These are phyloP conservation scores for Zea luxurians DNA, from an alignment of 176 grass and related monocot species.

Conservation along the genomic window DNA sequence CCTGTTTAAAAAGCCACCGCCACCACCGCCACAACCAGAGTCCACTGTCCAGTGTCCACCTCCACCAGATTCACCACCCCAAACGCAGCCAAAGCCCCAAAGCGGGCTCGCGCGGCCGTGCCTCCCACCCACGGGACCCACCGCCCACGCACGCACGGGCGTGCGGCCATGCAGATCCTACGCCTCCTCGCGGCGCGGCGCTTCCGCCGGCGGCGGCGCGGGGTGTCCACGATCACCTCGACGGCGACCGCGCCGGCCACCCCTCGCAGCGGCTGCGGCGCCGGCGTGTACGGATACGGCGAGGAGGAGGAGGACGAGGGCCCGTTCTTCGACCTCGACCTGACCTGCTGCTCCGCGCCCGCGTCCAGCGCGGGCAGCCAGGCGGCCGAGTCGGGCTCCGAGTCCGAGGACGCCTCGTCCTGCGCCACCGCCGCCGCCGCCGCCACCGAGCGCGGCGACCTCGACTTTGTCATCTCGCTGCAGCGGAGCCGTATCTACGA, in stretches of 20 bases:
- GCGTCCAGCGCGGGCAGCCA: conserved; percentile 42
- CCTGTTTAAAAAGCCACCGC: too few relatives aligned
- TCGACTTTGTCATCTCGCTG: conserved; percentile 52
- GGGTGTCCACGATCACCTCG: conserved; percentile 42
- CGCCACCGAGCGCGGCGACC: conserved; percentile 15
- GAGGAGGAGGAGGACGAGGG: conserved; percentile 54
- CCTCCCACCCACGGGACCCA: not conserved
- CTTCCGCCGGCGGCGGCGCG: conserved; percentile 26
- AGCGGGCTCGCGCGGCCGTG: not conserved
- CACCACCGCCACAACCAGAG: too few relatives aligned
- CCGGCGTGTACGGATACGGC: not conserved
- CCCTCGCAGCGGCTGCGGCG: not conserved
- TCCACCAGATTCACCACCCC: not conserved
- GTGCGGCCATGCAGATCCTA: conserved; percentile 45
- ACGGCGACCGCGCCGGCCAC: conserved; percentile 48
- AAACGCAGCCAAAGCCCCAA: not conserved
- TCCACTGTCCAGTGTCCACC: conserved; percentile 7
- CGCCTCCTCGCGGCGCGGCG: conserved; percentile 43
- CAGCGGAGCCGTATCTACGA: conserved; percentile 50
- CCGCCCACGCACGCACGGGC: not conserved
- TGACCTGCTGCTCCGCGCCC: conserved; percentile 45
- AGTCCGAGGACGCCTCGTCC: conserved; percentile 39
- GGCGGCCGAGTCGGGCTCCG: conserved; percentile 39
- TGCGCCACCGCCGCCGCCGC: not conserved
- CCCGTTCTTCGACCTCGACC: conserved; percentile 77